Evolutionary conservation across 2,329 filamentous ascomycete genomes (phyloP).

Genomic region (Colletotrichum shisoi): DNA sequence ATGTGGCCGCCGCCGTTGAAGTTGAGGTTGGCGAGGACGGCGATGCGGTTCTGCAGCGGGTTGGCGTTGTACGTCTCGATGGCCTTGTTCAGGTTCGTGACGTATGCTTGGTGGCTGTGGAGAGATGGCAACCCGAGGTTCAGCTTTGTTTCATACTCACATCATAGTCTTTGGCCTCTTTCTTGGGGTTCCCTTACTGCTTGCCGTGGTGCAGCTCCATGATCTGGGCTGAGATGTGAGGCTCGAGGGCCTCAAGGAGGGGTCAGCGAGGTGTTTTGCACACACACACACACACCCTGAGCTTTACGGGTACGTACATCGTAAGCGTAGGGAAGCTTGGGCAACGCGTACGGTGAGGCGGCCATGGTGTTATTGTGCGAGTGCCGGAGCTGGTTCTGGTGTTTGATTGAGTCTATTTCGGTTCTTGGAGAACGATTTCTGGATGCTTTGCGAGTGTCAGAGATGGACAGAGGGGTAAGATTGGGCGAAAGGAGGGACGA

Average conservation of each 20-base stretch:
- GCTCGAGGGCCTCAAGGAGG: slow-evolving; percentile 68
- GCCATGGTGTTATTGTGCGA: slow-evolving; percentile 46
- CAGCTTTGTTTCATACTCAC: background rate
- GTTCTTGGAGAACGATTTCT: background rate
- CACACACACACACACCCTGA: no score
- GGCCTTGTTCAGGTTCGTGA: slow-evolving; percentile 76
- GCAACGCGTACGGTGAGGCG: slow-evolving; percentile 64
- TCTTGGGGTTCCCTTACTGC: slow-evolving; percentile 53
- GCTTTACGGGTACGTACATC: slow-evolving; percentile 62
- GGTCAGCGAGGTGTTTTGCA: background rate
- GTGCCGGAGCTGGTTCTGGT: background rate
- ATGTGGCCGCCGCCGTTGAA: slow-evolving; percentile 94
- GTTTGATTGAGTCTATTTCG: background rate
- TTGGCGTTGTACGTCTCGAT: slow-evolving; percentile 64
- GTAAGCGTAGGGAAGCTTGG: slow-evolving; percentile 72
- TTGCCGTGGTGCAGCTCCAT: slow-evolving; percentile 84
- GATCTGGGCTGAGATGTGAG: slow-evolving; percentile 77
- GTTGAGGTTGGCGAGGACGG: slow-evolving; percentile 75
- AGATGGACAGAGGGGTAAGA: slow-evolving; percentile 10
- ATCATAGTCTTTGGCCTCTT: background rate
- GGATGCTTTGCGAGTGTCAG: background rate
- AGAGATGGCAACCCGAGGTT: background rate
- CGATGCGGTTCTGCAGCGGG: slow-evolving; percentile 61
- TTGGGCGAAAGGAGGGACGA: background rate
- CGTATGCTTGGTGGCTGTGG: slow-evolving; percentile 72